Evolutionary conservation across 2,329 filamentous ascomycete species (phyloP).

Genomic region (Tolypocladium cylindrosporum): DNA sequence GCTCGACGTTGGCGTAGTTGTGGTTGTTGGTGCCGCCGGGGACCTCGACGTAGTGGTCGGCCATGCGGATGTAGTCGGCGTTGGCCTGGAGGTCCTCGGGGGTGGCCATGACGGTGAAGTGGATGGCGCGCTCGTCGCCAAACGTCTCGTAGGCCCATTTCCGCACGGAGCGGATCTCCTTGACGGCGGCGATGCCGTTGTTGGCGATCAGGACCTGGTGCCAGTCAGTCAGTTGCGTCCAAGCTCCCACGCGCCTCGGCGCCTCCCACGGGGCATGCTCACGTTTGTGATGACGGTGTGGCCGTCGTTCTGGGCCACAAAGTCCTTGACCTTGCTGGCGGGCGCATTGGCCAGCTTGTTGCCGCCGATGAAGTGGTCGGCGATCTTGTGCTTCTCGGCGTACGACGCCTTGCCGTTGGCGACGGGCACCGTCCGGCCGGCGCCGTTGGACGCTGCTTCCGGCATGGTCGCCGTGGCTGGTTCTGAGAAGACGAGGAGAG

Average conservation of each 20-base stretch:
- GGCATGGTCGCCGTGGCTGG: conserved; percentile 28
- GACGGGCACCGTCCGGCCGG: conserved; percentile 39
- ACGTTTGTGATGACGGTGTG: conserved; percentile 99
- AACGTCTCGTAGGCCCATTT: conserved; percentile 99
- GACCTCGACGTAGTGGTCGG: conserved; percentile 98
- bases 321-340: conserved; percentile 88
- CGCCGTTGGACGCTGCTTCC: conserved; percentile 33
- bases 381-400: conserved; percentile 71
- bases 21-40: conserved; percentile 99
- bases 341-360: conserved; percentile 76
- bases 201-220: conserved; percentile 91
- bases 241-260: neutral
- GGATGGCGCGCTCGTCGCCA: conserved; percentile 93
- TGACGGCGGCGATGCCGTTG: conserved; percentile 98
- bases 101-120: conserved; percentile 99
- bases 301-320: conserved; percentile 78
- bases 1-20: conserved; percentile 99
- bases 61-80: conserved; percentile 99
- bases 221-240: neutral
- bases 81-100: conserved; percentile 96
- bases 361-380: conserved; percentile 93
- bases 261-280: conserved; percentile 26
- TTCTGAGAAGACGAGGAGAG: neutral
- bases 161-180: conserved; percentile 96
- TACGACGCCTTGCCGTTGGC: conserved; percentile 55